A percentile compares a stretch with the other conserved stretches of the same genome.
Conservation (phyloP, 331 rosid species). For the Malus hybrid region DNA sequence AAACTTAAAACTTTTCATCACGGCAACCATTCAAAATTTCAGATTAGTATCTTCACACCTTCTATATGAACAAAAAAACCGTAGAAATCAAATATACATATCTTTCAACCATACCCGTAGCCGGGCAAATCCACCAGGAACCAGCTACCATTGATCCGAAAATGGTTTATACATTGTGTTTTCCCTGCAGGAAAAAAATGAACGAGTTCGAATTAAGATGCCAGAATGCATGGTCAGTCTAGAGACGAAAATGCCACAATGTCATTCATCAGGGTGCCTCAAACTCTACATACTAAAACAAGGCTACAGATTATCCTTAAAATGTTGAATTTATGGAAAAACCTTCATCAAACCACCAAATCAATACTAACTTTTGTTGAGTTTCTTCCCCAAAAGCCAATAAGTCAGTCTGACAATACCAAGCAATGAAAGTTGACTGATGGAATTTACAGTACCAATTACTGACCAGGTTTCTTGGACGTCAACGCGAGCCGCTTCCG, state of each 20-base stretch:
- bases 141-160: constrained; percentile 88
- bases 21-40: background rate
- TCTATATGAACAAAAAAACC: background rate
- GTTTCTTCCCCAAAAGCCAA: too few species aligned
- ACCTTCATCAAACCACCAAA: too few species aligned
- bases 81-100: background rate
- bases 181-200: constrained; percentile 45
- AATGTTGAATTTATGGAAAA: too few species aligned
- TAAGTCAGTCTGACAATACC: too few species aligned
- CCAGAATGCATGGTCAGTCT: background rate
- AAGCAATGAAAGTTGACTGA: background rate
- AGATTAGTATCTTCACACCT: too few species aligned
- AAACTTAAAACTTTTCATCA: background rate
- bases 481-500: constrained; percentile 81
- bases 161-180: constrained; percentile 96
- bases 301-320: too few species aligned
- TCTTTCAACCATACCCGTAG: constrained; percentile 63
- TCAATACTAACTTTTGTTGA: too few species aligned
- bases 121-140: constrained; percentile 97
- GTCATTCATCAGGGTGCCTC: background rate
- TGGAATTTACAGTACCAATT: background rate
- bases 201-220: background rate
- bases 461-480: constrained; percentile 88
- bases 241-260: background rate
- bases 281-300: background rate